These are phyloP conservation scores for Stagonosporopsis vannaccii DNA, from an alignment of 2,329 filamentous ascomycete genomes.

Conservation along the genomic window DNA sequence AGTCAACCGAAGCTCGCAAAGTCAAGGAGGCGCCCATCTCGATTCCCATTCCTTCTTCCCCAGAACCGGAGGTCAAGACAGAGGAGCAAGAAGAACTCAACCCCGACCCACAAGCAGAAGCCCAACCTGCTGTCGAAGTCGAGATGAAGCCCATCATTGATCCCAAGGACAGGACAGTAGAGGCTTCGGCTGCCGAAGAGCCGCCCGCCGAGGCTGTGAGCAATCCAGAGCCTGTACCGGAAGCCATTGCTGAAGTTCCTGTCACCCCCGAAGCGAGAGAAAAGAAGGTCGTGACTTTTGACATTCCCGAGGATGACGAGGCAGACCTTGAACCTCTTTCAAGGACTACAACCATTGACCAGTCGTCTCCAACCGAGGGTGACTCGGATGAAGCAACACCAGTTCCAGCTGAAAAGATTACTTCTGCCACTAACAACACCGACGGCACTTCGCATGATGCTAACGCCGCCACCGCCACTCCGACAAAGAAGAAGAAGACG, in stretches of 20 bases:
- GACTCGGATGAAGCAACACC: constrained; percentile 23
- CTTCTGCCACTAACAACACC: constrained; percentile 15
- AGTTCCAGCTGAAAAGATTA: constrained; percentile 11
- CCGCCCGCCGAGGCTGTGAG: constrained; percentile 9
- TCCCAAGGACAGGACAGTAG: constrained; percentile 2
- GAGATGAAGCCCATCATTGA: neutral
- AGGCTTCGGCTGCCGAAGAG: constrained; percentile 8
- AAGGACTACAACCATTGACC: constrained; percentile 43
- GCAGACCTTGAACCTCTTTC: constrained; percentile 44
- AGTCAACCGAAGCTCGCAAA: constrained; percentile 21
- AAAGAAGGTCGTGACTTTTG: constrained; percentile 45
- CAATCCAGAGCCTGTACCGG: constrained; percentile 13
- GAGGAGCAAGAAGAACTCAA: neutral
- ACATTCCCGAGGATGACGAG: constrained; percentile 42
- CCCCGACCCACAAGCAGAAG: constrained; percentile 1
- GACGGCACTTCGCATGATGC: constrained; percentile 35
- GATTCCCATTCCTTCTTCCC: constrained; percentile 15
- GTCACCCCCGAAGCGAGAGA: constrained; percentile 34
- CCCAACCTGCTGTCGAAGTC: neutral
- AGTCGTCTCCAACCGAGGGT: constrained; percentile 28
- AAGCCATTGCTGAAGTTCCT: constrained; percentile 13
- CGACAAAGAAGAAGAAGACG: constrained; percentile 58
- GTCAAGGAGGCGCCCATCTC: constrained; percentile 15
- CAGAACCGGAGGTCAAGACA: neutral
- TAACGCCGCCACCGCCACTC: constrained; percentile 31